Evolutionary conservation across 1,284 basidiomycete species (phyloP).

Genomic region (Trichosporon sp.): DNA sequence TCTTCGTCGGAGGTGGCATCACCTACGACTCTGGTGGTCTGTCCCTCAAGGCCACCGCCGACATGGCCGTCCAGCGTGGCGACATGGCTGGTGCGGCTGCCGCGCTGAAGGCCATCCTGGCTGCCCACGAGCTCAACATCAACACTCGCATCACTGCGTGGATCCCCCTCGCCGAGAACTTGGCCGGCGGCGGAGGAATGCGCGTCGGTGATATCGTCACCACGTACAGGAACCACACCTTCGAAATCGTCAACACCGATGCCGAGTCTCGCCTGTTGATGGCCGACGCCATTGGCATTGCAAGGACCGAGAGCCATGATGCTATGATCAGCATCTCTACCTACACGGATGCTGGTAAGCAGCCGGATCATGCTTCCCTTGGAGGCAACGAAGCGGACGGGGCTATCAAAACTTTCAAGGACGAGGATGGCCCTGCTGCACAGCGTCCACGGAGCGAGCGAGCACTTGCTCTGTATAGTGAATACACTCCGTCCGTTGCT

Average conservation of each 20-base stretch:
- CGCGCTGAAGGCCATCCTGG: constrained; percentile 8
- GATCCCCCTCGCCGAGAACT: constrained; percentile 16
- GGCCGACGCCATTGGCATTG: constrained; percentile 10
- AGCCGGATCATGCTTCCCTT: background rate
- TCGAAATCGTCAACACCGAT: constrained; percentile 14
- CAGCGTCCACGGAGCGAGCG: too few relatives aligned
- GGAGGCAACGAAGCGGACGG: too few relatives aligned
- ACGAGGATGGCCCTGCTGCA: too few relatives aligned
- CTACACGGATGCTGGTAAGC: background rate
- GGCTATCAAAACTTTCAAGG: too few relatives aligned
- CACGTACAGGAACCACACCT: constrained; percentile 5
- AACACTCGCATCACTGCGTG: constrained; percentile 10
- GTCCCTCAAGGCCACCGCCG: constrained; percentile 4
- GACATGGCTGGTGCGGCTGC: constrained; percentile 16
- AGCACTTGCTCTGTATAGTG: too few relatives aligned
- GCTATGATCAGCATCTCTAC: background rate
- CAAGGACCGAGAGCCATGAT: background rate
- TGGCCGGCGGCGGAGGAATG: background rate
- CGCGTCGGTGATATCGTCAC: constrained; percentile 7
- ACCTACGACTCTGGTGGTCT: background rate
- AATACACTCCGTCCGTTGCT: too few relatives aligned
- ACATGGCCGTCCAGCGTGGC: constrained; percentile 10
- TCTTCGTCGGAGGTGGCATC: constrained; percentile 13
- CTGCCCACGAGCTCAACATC: constrained; percentile 14
- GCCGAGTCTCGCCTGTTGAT: constrained; percentile 16